Evolutionary conservation across 2,329 filamentous ascomycete species (phyloP).

Genomic region (Tricladium varicosporioides): DNA sequence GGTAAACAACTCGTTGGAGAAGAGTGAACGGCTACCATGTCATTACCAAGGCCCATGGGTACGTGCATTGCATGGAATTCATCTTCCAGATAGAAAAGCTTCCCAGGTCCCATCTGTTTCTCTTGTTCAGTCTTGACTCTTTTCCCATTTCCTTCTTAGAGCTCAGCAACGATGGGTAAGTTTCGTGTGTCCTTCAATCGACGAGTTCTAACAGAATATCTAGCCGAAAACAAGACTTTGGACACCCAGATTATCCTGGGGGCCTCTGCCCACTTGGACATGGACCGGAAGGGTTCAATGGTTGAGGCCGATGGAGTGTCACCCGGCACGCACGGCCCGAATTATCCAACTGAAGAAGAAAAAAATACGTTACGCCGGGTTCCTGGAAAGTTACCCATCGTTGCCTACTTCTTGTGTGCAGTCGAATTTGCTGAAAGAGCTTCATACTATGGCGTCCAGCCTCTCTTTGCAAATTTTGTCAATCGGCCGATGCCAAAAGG

Average conservation of each 20-base stretch:
- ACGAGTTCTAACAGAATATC: conserved; percentile 1
- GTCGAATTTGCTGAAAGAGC: conserved; percentile 76
- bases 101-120: background rate
- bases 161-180: conserved; percentile 9
- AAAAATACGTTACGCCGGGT: conserved; percentile 58
- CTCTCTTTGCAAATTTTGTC: conserved; percentile 59
- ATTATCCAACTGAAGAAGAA: conserved; percentile 54
- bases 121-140: background rate
- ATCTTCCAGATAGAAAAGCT: background rate
- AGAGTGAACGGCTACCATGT: background rate
- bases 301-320: background rate
- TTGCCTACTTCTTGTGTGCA: conserved; percentile 68
- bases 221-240: conserved; percentile 14
- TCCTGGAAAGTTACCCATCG: conserved; percentile 63
- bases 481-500: conserved; percentile 55
- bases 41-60: background rate
- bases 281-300: conserved; percentile 13
- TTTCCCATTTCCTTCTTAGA: background rate
- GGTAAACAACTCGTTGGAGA: background rate
- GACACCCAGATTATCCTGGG: conserved; percentile 15
- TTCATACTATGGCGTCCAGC: conserved; percentile 71
- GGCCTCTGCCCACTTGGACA: conserved; percentile 12
- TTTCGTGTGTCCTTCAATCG: background rate
- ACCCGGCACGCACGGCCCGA: background rate
- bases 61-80: background rate